Percentiles rank a stretch among this genome's conserved stretches.
These are phyloP conservation scores for Lunularia cruciata DNA, from an alignment of 225 moss, liverwort and hornwort species.

Conservation along the genomic window DNA sequence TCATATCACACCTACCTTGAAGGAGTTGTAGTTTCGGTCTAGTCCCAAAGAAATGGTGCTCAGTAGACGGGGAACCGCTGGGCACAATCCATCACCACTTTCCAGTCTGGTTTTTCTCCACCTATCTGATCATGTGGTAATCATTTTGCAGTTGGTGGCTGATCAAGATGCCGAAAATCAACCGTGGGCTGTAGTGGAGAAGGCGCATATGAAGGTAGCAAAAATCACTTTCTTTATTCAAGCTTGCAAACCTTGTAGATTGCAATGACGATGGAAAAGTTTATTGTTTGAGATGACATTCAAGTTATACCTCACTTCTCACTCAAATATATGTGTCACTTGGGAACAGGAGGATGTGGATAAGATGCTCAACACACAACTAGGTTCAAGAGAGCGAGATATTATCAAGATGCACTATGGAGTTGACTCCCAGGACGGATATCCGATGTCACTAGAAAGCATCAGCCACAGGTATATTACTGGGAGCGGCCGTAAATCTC, in stretches of 20 bases:
- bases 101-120: too few relatives aligned
- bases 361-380: slow-evolving; percentile 73
- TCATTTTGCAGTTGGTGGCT: slow-evolving; percentile 67
- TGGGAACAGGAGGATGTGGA: slow-evolving; percentile 77
- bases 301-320: too few relatives aligned
- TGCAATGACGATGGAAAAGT: too few relatives aligned
- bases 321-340: not conserved
- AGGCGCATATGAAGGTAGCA: slow-evolving; percentile 82
- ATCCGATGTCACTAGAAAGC: slow-evolving; percentile 83
- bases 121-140: not conserved
- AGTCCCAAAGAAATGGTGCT: too few relatives aligned
- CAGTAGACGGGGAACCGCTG: too few relatives aligned
- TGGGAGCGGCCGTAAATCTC: too few relatives aligned
- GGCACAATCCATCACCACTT: too few relatives aligned
- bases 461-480: slow-evolving; percentile 80
- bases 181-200: slow-evolving; percentile 90
- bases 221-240: not conserved
- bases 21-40: too few relatives aligned
- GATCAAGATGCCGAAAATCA: slow-evolving; percentile 80
- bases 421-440: slow-evolving; percentile 78
- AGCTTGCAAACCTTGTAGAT: not conserved
- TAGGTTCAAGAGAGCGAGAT: slow-evolving; percentile 83
- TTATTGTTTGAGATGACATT: too few relatives aligned
- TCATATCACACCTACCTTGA: too few relatives aligned
- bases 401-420: slow-evolving; percentile 94